Evolutionary conservation across 2,329 filamentous ascomycete genomes (phyloP), one percentile per base, ranked within the genome.

Genomic region (Fusarium sp.): DNA sequence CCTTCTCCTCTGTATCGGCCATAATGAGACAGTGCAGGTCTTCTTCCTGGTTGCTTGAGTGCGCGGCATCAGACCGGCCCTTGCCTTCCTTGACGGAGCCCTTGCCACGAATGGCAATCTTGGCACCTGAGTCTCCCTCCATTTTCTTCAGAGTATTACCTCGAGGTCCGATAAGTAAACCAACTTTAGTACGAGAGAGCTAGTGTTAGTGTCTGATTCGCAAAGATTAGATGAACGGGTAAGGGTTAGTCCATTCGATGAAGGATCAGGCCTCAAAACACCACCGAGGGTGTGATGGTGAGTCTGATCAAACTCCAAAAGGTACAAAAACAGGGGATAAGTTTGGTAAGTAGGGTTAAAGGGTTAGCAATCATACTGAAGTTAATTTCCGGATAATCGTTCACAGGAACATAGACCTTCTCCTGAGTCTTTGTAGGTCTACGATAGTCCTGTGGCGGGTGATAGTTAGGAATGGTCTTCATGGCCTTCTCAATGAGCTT

Each of bases 321-420:
- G 74, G 78, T 79, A 74, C 78, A 78, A 78, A 80, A 79, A 79
- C 74, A 77, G 77, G 71, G 60, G 78, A 74, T 74, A 78, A 80
- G 61, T 61, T 75, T 76, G 85, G 81, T 85, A 83, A 85, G 92
- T 91, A 92, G 90, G 86, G 90, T 93, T 92, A 91, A 74, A 94
- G 94, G 94, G 94, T 97, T 97, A 97, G 95, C 92, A 95, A 96
- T 95, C 95, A 95, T 98, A 99, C 96, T 99, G 94, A 99, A 99
- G 92, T 99, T 99, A 91, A 99, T 98, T 85, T 99, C 96, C 88
- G 96, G 96, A 84, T 99, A 99, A 85, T 99, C 96, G 90, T 99
- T 99, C 87, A 99, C 96, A 82, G 96, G 96, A 83, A 99, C 96
- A 83, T 99, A 99, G 92, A 99, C 97, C 89, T 99, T 99, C 89